These are phyloP conservation scores for Rhizopus delemar DNA, from an alignment of 371 early-diverging fungal species.

Conservation along the genomic window DNA sequence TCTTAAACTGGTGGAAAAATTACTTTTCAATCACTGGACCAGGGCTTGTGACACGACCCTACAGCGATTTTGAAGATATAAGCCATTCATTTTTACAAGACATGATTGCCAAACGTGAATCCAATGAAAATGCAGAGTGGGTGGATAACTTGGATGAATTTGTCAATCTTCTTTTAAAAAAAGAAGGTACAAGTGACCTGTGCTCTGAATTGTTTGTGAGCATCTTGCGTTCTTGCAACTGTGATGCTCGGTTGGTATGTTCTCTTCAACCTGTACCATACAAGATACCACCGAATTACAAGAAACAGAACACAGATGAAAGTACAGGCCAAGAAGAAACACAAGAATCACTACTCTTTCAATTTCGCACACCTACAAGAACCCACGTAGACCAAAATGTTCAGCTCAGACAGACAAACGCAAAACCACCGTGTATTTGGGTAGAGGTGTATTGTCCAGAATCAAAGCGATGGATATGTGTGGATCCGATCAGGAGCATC, in stretches of 20 bases:
- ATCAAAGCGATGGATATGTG: conserved; percentile 58
- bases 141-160: conserved; percentile 26
- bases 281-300: conserved; percentile 33
- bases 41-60: conserved; percentile 42
- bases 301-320: background rate
- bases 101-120: conserved; percentile 3
- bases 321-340: background rate
- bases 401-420: conserved; percentile 27
- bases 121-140: conserved; percentile 23
- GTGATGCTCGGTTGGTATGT: conserved; percentile 61
- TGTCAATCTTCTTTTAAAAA: conserved; percentile 18
- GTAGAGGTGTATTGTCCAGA: conserved; percentile 55
- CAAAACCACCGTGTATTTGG: conserved; percentile 59
- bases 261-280: conserved; percentile 71
- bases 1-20: conserved; percentile 61
- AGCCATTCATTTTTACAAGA: background rate
- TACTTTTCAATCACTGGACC: conserved; percentile 51
- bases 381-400: conserved; percentile 23
- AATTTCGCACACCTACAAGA: conserved; percentile 23
- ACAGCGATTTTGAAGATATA: conserved; percentile 28
- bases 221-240: conserved; percentile 52
- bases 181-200: conserved; percentile 49
- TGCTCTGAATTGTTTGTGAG: conserved; percentile 64
- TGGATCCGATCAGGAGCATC: conserved; percentile 64
- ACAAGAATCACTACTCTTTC: conserved; percentile 13